Evolutionary conservation across 257 asterid genomes (phyloP).

Genomic region (Nicotiana attenuata): DNA sequence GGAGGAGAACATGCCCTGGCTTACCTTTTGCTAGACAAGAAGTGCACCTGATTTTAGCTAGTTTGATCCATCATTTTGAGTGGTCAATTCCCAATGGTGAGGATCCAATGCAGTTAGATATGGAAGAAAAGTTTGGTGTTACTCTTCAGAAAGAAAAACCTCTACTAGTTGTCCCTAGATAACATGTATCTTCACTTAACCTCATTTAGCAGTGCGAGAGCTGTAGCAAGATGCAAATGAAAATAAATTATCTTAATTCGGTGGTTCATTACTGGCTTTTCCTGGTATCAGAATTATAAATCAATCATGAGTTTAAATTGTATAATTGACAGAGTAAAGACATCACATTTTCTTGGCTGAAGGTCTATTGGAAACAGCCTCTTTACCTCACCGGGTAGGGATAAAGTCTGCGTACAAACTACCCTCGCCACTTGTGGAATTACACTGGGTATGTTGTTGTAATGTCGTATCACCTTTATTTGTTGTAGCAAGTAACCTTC

Average conservation of each 20-base stretch:
- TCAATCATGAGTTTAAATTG: too few relatives aligned
- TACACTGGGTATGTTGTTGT: too few relatives aligned
- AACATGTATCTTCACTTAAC: neutral
- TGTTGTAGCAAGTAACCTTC: too few relatives aligned
- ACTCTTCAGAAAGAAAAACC: conserved; percentile 26
- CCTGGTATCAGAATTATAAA: neutral
- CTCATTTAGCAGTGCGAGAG: neutral
- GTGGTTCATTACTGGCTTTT: neutral
- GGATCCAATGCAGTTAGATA: conserved; percentile 12
- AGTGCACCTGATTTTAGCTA: conserved; percentile 23
- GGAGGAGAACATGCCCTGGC: conserved; percentile 52
- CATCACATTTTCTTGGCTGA: too few relatives aligned
- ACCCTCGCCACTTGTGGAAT: too few relatives aligned
- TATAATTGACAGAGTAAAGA: too few relatives aligned
- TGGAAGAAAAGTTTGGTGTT: conserved; percentile 23
- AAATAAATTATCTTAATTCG: neutral
- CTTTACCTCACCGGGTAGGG: too few relatives aligned
- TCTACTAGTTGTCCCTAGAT: neutral
- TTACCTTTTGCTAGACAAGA: conserved; percentile 31
- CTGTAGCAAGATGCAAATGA: neutral
- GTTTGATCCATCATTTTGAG: conserved; percentile 20
- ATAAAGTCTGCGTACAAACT: too few relatives aligned
- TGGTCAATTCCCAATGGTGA: conserved; percentile 23
- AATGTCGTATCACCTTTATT: too few relatives aligned
- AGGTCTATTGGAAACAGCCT: too few relatives aligned